These are phyloP conservation scores for Aspergillus coremiiformis DNA, from an alignment of 495 filamentous ascomycete genomes.

Conservation along the genomic window DNA sequence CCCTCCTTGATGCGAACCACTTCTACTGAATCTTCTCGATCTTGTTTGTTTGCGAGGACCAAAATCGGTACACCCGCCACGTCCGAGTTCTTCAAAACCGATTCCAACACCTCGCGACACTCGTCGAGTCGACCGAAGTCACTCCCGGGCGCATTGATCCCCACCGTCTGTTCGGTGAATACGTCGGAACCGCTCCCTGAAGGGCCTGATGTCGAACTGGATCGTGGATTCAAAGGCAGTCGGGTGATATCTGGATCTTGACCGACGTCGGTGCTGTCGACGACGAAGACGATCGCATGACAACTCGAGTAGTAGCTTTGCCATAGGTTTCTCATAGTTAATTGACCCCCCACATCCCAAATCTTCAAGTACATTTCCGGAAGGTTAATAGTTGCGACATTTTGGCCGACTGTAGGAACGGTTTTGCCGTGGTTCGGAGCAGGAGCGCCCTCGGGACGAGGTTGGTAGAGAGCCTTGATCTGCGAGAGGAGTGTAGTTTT, in stretches of 20 bases:
- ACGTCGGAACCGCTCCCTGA: slow-evolving; percentile 13
- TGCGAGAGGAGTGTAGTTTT: slow-evolving; percentile 98
- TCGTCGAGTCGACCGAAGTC: slow-evolving; percentile 69
- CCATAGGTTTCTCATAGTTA: slow-evolving; percentile 83
- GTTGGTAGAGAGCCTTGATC: slow-evolving; percentile 79
- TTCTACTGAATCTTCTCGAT: slow-evolving; percentile 94
- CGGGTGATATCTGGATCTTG: slow-evolving; percentile 53
- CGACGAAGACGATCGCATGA: slow-evolving; percentile 95
- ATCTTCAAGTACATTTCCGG: slow-evolving; percentile 94
- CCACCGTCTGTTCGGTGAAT: slow-evolving; percentile 32
- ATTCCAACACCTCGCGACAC: slow-evolving; percentile 80
- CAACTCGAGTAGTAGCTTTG: slow-evolving; percentile 89
- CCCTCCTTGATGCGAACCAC: slow-evolving; percentile 96
- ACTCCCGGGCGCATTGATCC: slow-evolving; percentile 41
- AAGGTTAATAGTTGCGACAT: slow-evolving; percentile 81
- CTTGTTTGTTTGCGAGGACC: slow-evolving; percentile 95
- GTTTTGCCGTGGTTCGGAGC: slow-evolving; percentile 55
- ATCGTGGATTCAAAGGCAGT: slow-evolving; percentile 22
- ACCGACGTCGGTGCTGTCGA: slow-evolving; percentile 88
- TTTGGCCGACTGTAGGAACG: slow-evolving; percentile 95
- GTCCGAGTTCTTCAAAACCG: slow-evolving; percentile 73
- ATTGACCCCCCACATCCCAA: slow-evolving; percentile 96
- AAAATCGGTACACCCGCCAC: slow-evolving; percentile 86
- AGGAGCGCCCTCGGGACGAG: slow-evolving; percentile 48
- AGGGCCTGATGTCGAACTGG: slow-evolving; percentile 26